Conservation (phyloP, 2,329 filamentous ascomycete genomes). For the Cordyceps militaris region DNA sequence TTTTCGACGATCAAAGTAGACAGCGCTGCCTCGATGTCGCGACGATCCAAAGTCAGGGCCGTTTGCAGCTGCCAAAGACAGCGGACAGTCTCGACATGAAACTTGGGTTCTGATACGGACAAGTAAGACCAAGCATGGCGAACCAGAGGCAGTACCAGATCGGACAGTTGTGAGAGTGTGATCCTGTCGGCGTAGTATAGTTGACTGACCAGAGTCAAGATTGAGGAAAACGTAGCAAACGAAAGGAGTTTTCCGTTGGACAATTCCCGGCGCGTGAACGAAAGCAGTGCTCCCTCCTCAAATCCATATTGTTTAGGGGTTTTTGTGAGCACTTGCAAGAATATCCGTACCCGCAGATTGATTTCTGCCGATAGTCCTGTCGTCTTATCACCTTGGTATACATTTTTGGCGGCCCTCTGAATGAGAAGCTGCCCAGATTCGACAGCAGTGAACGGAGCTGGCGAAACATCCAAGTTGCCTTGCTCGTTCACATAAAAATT, state of each 20-base stretch:
- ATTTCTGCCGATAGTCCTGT: slow-evolving; percentile 39
- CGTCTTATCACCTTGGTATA: slow-evolving; percentile 40
- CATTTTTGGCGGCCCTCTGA: slow-evolving; percentile 48
- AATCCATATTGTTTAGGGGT: slow-evolving; percentile 35
- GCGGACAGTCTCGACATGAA: slow-evolving; percentile 86
- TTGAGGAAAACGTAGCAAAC: slow-evolving; percentile 52
- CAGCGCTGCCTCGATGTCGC: slow-evolving; percentile 75
- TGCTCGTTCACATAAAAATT: slow-evolving; percentile 65
- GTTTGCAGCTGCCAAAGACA: slow-evolving; percentile 80
- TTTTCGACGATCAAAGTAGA: slow-evolving; percentile 58
- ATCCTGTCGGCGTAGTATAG: slow-evolving; percentile 50
- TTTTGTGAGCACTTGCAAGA: slow-evolving; percentile 52
- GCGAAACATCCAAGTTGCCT: slow-evolving; percentile 57
- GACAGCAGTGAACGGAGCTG: slow-evolving; percentile 50
- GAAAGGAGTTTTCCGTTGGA: slow-evolving; percentile 30
- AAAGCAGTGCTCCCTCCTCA: slow-evolving; percentile 41
- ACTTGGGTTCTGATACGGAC: slow-evolving; percentile 77
- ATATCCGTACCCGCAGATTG: slow-evolving; percentile 50
- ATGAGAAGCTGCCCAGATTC: slow-evolving; percentile 57
- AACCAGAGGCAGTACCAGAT: slow-evolving; percentile 62
- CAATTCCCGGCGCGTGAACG: slow-evolving; percentile 44
- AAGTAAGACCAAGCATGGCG: slow-evolving; percentile 72
- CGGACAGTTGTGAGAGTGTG: slow-evolving; percentile 44
- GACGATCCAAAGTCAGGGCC: slow-evolving; percentile 57
- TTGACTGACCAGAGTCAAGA: slow-evolving; percentile 50